phyloP scores from a whole-genome alignment of 2,329 filamentous ascomycete genomes.

The Escovopsis sp. region DNA sequence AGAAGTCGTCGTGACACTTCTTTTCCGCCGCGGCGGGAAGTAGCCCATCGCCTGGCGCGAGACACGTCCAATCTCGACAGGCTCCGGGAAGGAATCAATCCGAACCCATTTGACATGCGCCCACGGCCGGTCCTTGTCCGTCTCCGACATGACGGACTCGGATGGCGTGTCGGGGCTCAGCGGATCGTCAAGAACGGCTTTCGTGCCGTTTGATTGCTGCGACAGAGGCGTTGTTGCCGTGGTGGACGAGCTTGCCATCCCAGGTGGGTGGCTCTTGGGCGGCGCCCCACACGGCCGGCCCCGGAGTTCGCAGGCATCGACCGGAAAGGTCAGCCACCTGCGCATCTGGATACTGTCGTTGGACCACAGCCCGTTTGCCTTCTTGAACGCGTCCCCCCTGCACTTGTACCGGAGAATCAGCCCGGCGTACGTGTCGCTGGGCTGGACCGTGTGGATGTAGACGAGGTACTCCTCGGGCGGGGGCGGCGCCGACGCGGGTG shows the following conservation, averaged over 20 bases:
- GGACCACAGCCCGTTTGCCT: slow-evolving; percentile 87
- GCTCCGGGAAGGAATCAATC: slow-evolving; percentile 51
- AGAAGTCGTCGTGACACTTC: slow-evolving; percentile 56
- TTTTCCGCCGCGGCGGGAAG: slow-evolving; percentile 81
- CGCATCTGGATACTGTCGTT: slow-evolving; percentile 80
- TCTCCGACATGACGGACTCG: slow-evolving; percentile 8
- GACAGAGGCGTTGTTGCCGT: too few species aligned
- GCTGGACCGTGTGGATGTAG: slow-evolving; percentile 76
- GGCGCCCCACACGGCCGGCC: slow-evolving; percentile 52
- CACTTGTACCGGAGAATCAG: slow-evolving; percentile 85
- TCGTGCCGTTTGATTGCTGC: too few species aligned
- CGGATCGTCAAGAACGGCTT: too few species aligned
- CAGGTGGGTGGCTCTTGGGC: slow-evolving; percentile 18
- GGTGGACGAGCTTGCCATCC: slow-evolving; percentile 28
- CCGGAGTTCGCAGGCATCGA: slow-evolving; percentile 77
- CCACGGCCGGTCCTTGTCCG: slow-evolving; percentile 51
- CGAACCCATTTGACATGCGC: slow-evolving; percentile 81
- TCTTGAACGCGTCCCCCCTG: slow-evolving; percentile 65
- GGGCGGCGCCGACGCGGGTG: slow-evolving; percentile 37
- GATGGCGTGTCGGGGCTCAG: too few species aligned
- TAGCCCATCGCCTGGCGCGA: slow-evolving; percentile 71
- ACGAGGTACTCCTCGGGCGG: slow-evolving; percentile 65
- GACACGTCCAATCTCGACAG: slow-evolving; percentile 76
- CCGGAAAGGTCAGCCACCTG: slow-evolving; percentile 67
- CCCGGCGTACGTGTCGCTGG: slow-evolving; percentile 77